These are phyloP conservation scores for Protomyces inundatus DNA, from an alignment of 1,139 yeast species.

Conservation along the genomic window DNA sequence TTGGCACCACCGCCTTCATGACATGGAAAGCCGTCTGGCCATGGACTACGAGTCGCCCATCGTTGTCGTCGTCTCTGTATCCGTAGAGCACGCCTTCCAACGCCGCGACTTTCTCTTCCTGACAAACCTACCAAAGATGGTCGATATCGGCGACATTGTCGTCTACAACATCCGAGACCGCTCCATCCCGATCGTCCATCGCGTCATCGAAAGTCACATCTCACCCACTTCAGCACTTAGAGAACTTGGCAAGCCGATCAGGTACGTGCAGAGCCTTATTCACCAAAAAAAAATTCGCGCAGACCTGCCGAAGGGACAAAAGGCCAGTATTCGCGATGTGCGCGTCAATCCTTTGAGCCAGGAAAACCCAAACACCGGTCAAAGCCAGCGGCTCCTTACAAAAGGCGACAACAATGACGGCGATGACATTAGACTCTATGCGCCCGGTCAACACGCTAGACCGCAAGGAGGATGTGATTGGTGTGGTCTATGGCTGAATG, in stretches of 20 bases:
- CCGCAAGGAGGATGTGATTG: slow-evolving; percentile 71
- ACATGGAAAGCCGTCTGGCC: slow-evolving; percentile 78
- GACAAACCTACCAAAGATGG: slow-evolving; percentile 71
- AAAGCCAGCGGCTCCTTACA: slow-evolving; percentile 53
- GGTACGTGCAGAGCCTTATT: not conserved
- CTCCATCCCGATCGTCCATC: slow-evolving; percentile 88
- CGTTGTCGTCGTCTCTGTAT: slow-evolving; percentile 94
- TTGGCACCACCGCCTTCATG: slow-evolving; percentile 70
- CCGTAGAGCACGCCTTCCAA: slow-evolving; percentile 99
- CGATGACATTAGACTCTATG: slow-evolving; percentile 83
- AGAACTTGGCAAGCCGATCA: slow-evolving; percentile 2
- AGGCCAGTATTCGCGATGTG: not conserved
- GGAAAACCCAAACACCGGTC: slow-evolving; percentile 16
- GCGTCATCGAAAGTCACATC: slow-evolving; percentile 77
- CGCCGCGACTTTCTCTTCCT: slow-evolving; percentile 89
- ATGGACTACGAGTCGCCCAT: slow-evolving; percentile 88
- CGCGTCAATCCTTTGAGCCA: slow-evolving; percentile 31
- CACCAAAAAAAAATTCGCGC: not conserved
- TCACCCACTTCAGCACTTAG: slow-evolving; percentile 35
- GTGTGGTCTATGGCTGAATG: slow-evolving; percentile 83
- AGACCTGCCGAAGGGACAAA: not conserved
- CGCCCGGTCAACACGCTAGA: slow-evolving; percentile 73
- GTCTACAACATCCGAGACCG: slow-evolving; percentile 84
- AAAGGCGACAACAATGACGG: slow-evolving; percentile 95
- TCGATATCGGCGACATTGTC: slow-evolving; percentile 87